These are phyloP conservation scores for Mycena sp. DNA, from an alignment of 1,284 basidiomycete species.

Conservation along the genomic window DNA sequence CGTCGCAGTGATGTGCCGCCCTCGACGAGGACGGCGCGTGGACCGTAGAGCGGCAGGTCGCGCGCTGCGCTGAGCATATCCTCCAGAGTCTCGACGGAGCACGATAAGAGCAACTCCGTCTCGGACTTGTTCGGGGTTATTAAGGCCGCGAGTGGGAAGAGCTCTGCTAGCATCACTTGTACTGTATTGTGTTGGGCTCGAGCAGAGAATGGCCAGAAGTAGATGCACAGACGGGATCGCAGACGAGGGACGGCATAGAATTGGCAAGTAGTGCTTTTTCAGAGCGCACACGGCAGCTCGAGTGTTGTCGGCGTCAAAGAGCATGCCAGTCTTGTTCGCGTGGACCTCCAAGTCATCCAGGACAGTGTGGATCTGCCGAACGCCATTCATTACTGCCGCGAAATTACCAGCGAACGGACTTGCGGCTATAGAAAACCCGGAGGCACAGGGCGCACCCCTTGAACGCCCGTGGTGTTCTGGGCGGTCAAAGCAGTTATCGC, in stretches of 20 bases:
- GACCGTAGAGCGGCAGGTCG: conserved; percentile 60
- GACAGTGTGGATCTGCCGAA: conserved; percentile 73
- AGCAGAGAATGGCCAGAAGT: conserved; percentile 91
- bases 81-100: conserved; percentile 57
- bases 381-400: background rate
- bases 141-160: conserved; percentile 80
- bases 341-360: conserved; percentile 79
- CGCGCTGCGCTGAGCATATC: conserved; percentile 75
- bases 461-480: conserved; percentile 91
- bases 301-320: conserved; percentile 63
- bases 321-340: conserved; percentile 94
- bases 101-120: conserved; percentile 74
- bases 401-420: conserved; percentile 49
- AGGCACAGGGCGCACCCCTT: conserved; percentile 72
- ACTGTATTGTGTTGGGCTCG: conserved; percentile 72
- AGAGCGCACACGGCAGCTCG: conserved; percentile 57
- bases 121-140: conserved; percentile 93
- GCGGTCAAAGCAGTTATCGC: conserved; percentile 91
- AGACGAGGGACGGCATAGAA: conserved; percentile 65
- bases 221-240: conserved; percentile 94
- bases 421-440: conserved; percentile 78
- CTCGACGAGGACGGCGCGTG: conserved; percentile 81
- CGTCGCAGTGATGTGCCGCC: conserved; percentile 77
- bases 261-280: conserved; percentile 45
- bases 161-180: conserved; percentile 62